These are phyloP conservation scores for Leishmania tarentolae DNA, from an alignment of 208 protist genomes.

Conservation along the genomic window DNA sequence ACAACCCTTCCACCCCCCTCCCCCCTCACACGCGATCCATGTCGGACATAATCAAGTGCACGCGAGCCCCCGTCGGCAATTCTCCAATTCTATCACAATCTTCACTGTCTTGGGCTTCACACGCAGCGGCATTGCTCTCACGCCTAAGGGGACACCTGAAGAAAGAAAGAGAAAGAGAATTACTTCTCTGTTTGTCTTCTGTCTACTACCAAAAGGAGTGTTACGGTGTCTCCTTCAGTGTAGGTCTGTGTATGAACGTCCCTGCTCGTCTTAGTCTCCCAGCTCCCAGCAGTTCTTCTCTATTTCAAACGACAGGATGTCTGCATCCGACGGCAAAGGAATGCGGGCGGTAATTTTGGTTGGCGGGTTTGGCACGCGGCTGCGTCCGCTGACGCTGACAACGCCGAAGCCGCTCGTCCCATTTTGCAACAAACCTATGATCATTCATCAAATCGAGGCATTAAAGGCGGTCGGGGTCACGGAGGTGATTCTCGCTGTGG, in stretches of 20 bases:
- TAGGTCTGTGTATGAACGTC: not conserved
- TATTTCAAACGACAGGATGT: slow-evolving; percentile 11
- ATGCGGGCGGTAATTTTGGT: slow-evolving; percentile 98
- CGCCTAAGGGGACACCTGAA: not conserved
- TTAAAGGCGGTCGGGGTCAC: slow-evolving; percentile 92
- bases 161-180: not conserved
- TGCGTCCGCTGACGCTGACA: slow-evolving; percentile 97
- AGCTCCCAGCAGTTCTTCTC: too few relatives aligned
- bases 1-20: not conserved
- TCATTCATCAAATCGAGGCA: slow-evolving; percentile 97
- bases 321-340: slow-evolving; percentile 34
- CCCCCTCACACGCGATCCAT: not conserved
- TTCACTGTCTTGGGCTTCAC: not conserved
- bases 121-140: not conserved
- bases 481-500: slow-evolving; percentile 96
- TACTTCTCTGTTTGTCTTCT: not conserved
- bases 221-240: not conserved
- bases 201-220: not conserved
- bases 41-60: not conserved
- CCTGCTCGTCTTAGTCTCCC: not conserved
- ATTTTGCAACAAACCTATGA: slow-evolving; percentile 98
- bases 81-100: not conserved
- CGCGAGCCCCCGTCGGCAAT: not conserved
- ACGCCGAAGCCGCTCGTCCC: slow-evolving; percentile 97
- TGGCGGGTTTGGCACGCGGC: slow-evolving; percentile 94